Evolutionary conservation across 1,284 basidiomycete genomes (phyloP).

Genomic region (Ceratobasidium theobromae): DNA sequence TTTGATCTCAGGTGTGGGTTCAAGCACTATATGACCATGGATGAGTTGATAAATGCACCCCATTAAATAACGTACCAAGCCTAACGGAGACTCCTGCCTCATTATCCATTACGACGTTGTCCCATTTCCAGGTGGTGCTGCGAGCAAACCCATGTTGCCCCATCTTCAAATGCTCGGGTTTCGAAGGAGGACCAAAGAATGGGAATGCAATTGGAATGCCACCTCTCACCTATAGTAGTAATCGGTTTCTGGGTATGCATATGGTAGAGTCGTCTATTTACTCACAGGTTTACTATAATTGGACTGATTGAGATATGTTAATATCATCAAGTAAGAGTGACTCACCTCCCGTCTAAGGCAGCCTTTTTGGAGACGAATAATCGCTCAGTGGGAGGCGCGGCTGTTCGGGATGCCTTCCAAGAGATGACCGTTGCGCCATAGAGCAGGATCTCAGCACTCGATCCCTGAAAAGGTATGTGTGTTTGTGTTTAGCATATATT

Average conservation of each 20-base stretch:
- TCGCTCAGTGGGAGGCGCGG: conserved; percentile 42
- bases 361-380: conserved; percentile 73
- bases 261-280: conserved; percentile 64
- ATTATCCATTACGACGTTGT: conserved; percentile 65
- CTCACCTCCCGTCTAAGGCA: conserved; percentile 42
- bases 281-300: conserved; percentile 65
- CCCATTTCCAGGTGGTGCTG: conserved; percentile 68
- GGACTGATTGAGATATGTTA: conserved; percentile 43
- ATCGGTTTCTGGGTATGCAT: conserved; percentile 26
- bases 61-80: conserved; percentile 55
- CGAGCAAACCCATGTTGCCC: conserved; percentile 85
- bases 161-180: conserved; percentile 67
- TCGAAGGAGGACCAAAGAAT: conserved; percentile 75
- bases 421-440: conserved; percentile 73
- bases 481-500: not conserved
- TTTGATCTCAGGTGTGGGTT: conserved; percentile 59
- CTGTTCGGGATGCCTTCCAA: conserved; percentile 41
- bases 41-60: conserved; percentile 1
- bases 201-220: conserved; percentile 85
- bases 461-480: conserved; percentile 52
- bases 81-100: conserved; percentile 69
- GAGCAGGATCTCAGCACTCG: conserved; percentile 67
- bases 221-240: conserved; percentile 56
- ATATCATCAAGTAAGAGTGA: not conserved
- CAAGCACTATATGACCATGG: conserved; percentile 52